Evolutionary conservation across 306 rosid species (phyloP).

Genomic region (Glycine soja): DNA sequence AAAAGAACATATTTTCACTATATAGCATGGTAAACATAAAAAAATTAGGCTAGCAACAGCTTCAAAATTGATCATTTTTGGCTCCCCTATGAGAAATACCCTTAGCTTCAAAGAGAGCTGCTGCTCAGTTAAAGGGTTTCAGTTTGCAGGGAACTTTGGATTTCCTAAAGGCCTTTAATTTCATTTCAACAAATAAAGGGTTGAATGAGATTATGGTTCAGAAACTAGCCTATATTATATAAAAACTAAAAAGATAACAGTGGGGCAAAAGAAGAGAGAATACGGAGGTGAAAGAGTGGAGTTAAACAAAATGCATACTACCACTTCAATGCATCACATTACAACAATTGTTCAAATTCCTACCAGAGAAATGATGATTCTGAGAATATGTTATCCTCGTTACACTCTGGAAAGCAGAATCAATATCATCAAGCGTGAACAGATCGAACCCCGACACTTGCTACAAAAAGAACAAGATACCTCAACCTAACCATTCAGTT

Average conservation of each 20-base stretch:
- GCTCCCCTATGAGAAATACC: constrained; percentile 23
- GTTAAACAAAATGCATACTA: constrained; percentile 8
- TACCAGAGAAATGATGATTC: constrained; percentile 92
- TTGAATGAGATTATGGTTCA: background rate
- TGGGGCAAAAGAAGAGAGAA: background rate
- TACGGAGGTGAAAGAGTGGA: background rate
- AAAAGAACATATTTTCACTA: background rate
- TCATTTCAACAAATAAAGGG: background rate
- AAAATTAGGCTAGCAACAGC: background rate
- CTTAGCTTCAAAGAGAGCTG: constrained; percentile 15
- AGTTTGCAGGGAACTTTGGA: constrained; percentile 22
- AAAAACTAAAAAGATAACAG: background rate
- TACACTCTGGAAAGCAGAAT: constrained; percentile 82
- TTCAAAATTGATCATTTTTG: background rate
- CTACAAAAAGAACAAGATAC: constrained; percentile 59
- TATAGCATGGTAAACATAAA: background rate
- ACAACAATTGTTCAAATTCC: background rate
- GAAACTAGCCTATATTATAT: constrained; percentile 20
- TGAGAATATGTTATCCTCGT: constrained; percentile 94
- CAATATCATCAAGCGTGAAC: constrained; percentile 91
- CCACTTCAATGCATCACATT: constrained; percentile 27
- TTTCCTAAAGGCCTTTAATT: constrained; percentile 20
- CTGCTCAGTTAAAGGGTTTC: background rate
- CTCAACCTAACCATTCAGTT: constrained; percentile 38
- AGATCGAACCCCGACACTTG: constrained; percentile 93